Evolutionary conservation across 306 rosid species (phyloP), one percentile per base, ranked within the genome.

Genomic region (Prunus fruticosa): DNA sequence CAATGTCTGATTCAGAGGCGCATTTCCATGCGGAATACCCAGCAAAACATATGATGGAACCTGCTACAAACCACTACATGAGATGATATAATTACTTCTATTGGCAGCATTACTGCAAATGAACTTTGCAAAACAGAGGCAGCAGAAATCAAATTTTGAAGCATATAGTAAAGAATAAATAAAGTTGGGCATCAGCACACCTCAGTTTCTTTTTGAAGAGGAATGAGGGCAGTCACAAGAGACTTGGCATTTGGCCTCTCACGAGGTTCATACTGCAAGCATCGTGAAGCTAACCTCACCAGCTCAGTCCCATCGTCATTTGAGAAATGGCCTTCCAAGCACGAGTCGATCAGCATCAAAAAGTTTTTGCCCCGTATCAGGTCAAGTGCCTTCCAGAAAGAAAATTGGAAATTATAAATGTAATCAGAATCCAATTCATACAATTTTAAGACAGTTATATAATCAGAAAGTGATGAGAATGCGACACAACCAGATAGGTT

Each of bases 191-290:
- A 60, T 25, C 38, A 60, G 16, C 78, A 73, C 83, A 93, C 98
- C 58, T 92, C 90, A 19, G 90, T 88, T 86, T 89, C 98, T 86
- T 91, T 96, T 84, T 93, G 99, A 87, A 93, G 96, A 61, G 89
- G 86, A 57, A 88, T 27, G 45, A 91, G 84, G 80, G 98, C 95
- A 70, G 88, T 82, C 72, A 86, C 95, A 71, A 93, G 95, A 27
- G 93, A 89, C 85, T 87, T 91, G 62, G 92, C 86, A 88, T 93
- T 91, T 79, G 98, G 98, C 88, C 98, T 89, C 82, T 93, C 97
- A 61, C 98, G 98, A 72, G 94, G 91, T 82, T 91, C 97, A 83
- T 88, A 91, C 54, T 93, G 95, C 82, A 93, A 84, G 86, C 98
- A 93, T 30, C 97, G 92, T 6, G 97, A 93, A 69, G 97, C 96